Evolutionary conservation across 352 stramenopile species (phyloP).

Genomic region (Globisporangium radiosum): DNA sequence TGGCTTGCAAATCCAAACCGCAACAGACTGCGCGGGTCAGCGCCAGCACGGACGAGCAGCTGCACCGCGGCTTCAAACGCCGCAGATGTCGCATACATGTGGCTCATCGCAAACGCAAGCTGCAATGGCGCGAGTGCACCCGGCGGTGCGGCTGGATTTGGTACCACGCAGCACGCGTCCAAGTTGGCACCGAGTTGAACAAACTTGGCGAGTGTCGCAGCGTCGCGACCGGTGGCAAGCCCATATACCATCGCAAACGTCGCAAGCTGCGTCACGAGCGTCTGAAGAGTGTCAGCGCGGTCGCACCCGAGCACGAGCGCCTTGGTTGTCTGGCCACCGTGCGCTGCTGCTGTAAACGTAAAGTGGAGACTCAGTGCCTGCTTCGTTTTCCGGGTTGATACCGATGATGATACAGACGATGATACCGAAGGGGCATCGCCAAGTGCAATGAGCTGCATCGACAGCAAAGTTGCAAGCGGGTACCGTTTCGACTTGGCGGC

Average conservation of each 20-base stretch:
- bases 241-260: slow-evolving; percentile 55
- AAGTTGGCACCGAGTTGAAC: slow-evolving; percentile 45
- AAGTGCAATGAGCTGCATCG: slow-evolving; percentile 42
- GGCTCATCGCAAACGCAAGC: slow-evolving; percentile 28
- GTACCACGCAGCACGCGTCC: slow-evolving; percentile 36
- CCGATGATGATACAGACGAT: too few species aligned
- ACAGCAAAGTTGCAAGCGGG: slow-evolving; percentile 36
- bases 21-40: slow-evolving; percentile 35
- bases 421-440: slow-evolving; percentile 16
- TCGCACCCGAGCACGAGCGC: slow-evolving; percentile 41
- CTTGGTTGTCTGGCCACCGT: slow-evolving; percentile 36
- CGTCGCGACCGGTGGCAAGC: slow-evolving; percentile 24
- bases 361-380: slow-evolving; percentile 50
- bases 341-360: slow-evolving; percentile 16
- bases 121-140: slow-evolving; percentile 38
- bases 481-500: slow-evolving; percentile 26
- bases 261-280: slow-evolving; percentile 39
- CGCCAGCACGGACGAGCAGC: slow-evolving; percentile 34
- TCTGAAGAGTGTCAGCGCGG: slow-evolving; percentile 23
- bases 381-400: slow-evolving; percentile 17
- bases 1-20: slow-evolving; percentile 57
- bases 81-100: background rate
- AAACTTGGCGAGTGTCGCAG: slow-evolving; percentile 32
- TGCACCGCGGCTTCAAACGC: slow-evolving; percentile 27
- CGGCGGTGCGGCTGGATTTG: slow-evolving; percentile 12